phyloP scores from a whole-genome alignment of 306 rosid genomes.

The Sphenostylis stenocarpa region DNA sequence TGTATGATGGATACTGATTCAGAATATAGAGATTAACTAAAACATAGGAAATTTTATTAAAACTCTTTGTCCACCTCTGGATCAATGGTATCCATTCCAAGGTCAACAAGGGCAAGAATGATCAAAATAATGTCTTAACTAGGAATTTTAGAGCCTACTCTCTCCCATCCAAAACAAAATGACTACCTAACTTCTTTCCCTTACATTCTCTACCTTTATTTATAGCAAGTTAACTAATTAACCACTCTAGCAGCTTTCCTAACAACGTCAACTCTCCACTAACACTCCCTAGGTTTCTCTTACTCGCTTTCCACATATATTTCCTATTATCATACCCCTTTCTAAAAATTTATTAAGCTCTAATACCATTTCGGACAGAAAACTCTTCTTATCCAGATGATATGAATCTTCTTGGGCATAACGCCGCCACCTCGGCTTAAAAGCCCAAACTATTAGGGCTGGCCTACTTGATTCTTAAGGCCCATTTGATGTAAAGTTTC shows the following conservation, averaged over 20 bases:
- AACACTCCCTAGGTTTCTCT: not conserved
- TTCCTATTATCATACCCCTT: too few relatives aligned
- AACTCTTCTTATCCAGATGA: too few relatives aligned
- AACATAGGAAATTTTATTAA: not conserved
- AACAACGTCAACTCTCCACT: not conserved
- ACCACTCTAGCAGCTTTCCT: not conserved
- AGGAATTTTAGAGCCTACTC: not conserved
- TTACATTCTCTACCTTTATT: not conserved
- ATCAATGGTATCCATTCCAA: not conserved
- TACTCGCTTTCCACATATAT: too few relatives aligned
- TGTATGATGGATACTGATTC: not conserved
- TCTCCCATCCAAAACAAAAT: not conserved
- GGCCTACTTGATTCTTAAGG: not conserved
- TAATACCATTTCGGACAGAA: too few relatives aligned
- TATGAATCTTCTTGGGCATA: too few relatives aligned
- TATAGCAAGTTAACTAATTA: not conserved
- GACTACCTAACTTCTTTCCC: not conserved
- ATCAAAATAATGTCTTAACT: not conserved
- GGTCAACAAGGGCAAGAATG: not conserved
- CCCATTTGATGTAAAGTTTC: not conserved
- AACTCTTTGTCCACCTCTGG: not conserved
- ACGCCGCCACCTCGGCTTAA: too few relatives aligned
- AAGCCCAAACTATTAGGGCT: not conserved
- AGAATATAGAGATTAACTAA: not conserved
- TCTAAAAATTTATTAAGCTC: too few relatives aligned